phyloP scores from a whole-genome alignment of 345 rosid genomes.

The Trapa incisa region DNA sequence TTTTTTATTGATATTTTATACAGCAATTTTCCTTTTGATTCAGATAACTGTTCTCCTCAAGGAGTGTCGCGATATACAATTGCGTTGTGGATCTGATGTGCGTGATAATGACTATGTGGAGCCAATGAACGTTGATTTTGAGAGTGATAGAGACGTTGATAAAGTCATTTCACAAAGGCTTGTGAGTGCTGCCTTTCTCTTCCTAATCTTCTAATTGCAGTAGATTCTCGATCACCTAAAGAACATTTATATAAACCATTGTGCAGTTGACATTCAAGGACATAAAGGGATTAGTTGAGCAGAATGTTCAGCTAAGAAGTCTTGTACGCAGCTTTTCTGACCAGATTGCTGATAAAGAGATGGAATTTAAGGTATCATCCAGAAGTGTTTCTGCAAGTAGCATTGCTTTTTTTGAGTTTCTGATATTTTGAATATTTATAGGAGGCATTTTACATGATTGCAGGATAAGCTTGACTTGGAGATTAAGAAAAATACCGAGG shows the following conservation, averaged over 20 bases:
- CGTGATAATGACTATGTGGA: constrained; percentile 31
- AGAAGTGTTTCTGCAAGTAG: neutral
- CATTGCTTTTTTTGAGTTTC: neutral
- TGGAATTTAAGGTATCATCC: constrained; percentile 62
- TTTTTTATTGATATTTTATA: neutral
- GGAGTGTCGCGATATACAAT: constrained; percentile 91
- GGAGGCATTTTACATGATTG: neutral
- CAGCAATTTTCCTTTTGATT: constrained; percentile 10
- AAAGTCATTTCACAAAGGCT: constrained; percentile 63
- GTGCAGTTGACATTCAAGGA: constrained; percentile 81
- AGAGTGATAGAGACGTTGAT: constrained; percentile 40
- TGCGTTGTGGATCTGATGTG: constrained; percentile 60
- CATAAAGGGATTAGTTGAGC: constrained; percentile 90
- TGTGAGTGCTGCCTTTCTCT: constrained; percentile 27
- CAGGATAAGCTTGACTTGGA: constrained; percentile 63
- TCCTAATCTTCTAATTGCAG: neutral
- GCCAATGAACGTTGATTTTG: constrained; percentile 26
- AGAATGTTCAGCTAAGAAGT: constrained; percentile 83
- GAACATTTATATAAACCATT: constrained; percentile 14
- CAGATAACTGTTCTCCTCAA: constrained; percentile 87
- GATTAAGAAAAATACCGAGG: constrained; percentile 56
- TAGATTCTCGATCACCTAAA: constrained; percentile 1
- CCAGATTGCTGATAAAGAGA: constrained; percentile 59
- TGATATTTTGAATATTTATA: neutral
- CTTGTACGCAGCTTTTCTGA: constrained; percentile 75